Percentiles rank a stretch among this genome's conserved stretches.
Evolutionary conservation across 306 rosid genomes (phyloP).

Genomic region (Rubus idaeus): DNA sequence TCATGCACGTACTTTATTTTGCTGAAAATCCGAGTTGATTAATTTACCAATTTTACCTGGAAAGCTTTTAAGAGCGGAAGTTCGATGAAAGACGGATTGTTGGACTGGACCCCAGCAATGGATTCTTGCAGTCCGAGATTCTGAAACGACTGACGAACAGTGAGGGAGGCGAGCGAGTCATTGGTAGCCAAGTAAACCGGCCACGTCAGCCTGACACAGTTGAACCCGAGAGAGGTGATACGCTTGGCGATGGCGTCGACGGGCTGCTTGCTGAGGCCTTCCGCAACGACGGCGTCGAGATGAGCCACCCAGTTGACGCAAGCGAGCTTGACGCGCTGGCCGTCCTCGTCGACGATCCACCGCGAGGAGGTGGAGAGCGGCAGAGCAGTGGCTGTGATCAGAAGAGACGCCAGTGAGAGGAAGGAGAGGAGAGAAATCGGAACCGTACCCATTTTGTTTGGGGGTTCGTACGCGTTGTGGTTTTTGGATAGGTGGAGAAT

Average conservation of each 20-base stretch:
- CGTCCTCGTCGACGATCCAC: slow-evolving; percentile 68
- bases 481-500: neutral
- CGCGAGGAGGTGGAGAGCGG: slow-evolving; percentile 65
- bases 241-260: slow-evolving; percentile 49
- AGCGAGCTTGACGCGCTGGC: slow-evolving; percentile 74
- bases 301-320: slow-evolving; percentile 91
- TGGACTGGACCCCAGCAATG: slow-evolving; percentile 58
- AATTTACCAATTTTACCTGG: slow-evolving; percentile 63
- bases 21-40: neutral
- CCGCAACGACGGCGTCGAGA: slow-evolving; percentile 68
- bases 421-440: neutral
- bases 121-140: slow-evolving; percentile 49
- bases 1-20: neutral
- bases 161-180: slow-evolving; percentile 55
- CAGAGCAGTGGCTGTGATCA: slow-evolving; percentile 21
- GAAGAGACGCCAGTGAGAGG: neutral
- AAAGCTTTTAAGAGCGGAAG: slow-evolving; percentile 70
- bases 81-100: slow-evolving; percentile 71
- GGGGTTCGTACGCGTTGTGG: neutral
- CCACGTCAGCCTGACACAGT: slow-evolving; percentile 96
- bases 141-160: slow-evolving; percentile 72
- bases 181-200: slow-evolving; percentile 58
- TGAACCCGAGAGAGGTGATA: slow-evolving; percentile 69
- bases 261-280: slow-evolving; percentile 83
- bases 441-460: slow-evolving; percentile 22